Evolutionary conservation across 352 stramenopile species (phyloP), one percentile per base, ranked within the genome.

Genomic region (Pythium grandisporangium): DNA sequence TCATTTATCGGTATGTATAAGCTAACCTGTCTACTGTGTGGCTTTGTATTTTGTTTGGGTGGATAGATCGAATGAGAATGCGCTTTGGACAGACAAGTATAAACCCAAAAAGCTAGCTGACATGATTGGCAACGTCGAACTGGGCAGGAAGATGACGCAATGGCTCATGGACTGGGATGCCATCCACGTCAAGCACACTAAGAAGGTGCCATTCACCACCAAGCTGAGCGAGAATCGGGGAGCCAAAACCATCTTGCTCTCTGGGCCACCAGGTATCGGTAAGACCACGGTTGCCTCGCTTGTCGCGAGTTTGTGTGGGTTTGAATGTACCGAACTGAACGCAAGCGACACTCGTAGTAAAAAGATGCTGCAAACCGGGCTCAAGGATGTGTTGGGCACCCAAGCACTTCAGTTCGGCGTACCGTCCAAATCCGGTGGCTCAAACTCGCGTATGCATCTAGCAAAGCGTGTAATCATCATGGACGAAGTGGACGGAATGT

Each of bases 401-500:
- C 91, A 96, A 49, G 88, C 91, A 20, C 66, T 98, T 5, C 73
- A 80, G 26, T 97, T 98, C 61, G 66, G 66, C 22, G 39, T 27
- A 0, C 17, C 55, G 2, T 52, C 25, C 6, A 75, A 68, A 4
- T 50, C 47, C 5, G n/a, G n/a, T n/a, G n/a, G n/a, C n/a, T n/a
- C n/a, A n/a, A 68, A 72, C 13, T 54, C 75, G 11, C 67, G 67
- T 22, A 70, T 91, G 50, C 66, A 76, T 32, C 45, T 92, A 6
- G 65, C 70, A 38, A 86, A 90, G 59, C 89, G 95, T 16, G 77
- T 97, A 36, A 77, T 99, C 11, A 90, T 99, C 48, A 99, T 99
- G 97, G 96, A 99, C 50, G 96, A 99, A 73, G 96, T 99, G 2
- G 96, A 99, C 60, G 96, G 96, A 19, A 99, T 99, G 96, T 96